Evolutionary conservation across 2,329 filamentous ascomycete species (phyloP).

Genomic region (Alternaria brassicicola): DNA sequence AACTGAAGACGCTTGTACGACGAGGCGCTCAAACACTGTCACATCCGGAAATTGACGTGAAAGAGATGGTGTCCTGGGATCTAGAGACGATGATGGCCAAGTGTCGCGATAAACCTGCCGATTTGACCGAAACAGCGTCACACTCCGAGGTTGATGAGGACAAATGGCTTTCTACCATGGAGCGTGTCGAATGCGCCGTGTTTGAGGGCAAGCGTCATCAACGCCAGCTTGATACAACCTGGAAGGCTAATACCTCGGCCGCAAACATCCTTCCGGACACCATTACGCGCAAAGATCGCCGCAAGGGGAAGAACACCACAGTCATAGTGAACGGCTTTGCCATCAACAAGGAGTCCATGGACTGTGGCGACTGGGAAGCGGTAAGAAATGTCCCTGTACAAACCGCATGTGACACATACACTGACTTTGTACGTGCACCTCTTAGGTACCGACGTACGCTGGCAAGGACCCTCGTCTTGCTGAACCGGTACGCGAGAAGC

Average conservation of each 20-base stretch:
- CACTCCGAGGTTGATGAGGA: slow-evolving; percentile 57
- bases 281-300: slow-evolving; percentile 56
- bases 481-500: slow-evolving; percentile 58
- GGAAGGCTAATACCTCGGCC: slow-evolving; percentile 29
- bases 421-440: too few relatives aligned
- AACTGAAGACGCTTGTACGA: slow-evolving; percentile 62
- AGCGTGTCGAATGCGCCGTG: slow-evolving; percentile 62
- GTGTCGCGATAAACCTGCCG: slow-evolving; percentile 59
- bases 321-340: slow-evolving; percentile 63
- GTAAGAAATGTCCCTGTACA: too few relatives aligned
- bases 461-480: slow-evolving; percentile 61
- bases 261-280: slow-evolving; percentile 48
- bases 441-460: slow-evolving; percentile 62
- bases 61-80: slow-evolving; percentile 65
- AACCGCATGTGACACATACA: too few relatives aligned
- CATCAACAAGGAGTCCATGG: slow-evolving; percentile 62
- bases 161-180: slow-evolving; percentile 63
- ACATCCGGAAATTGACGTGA: slow-evolving; percentile 59
- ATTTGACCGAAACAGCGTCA: slow-evolving; percentile 46
- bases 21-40: slow-evolving; percentile 61
- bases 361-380: slow-evolving; percentile 62
- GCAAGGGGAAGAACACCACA: slow-evolving; percentile 63
- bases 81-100: slow-evolving; percentile 60
- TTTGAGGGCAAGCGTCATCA: slow-evolving; percentile 63
- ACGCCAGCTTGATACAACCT: slow-evolving; percentile 42